Percentiles rank a stretch among this genome's conserved stretches.
Conservation (phyloP, 2,329 filamentous ascomycete genomes). For the Nemania sp. region DNA sequence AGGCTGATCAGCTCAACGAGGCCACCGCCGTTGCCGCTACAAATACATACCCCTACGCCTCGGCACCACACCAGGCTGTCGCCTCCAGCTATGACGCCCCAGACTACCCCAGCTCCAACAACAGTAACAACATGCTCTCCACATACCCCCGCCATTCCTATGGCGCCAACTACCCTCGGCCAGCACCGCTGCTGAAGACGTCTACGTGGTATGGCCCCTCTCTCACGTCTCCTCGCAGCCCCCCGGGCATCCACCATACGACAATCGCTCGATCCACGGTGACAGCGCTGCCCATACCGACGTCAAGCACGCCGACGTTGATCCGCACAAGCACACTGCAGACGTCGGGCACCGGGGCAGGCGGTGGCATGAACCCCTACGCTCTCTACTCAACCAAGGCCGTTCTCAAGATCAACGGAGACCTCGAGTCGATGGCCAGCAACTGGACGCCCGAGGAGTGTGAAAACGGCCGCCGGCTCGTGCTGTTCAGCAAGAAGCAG, state of each 20-base stretch:
- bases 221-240: constrained; percentile 56
- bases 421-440: constrained; percentile 85
- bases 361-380: constrained; percentile 77
- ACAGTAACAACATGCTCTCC: constrained; percentile 63
- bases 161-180: constrained; percentile 61
- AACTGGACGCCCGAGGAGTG: constrained; percentile 87
- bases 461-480: constrained; percentile 82
- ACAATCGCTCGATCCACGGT: constrained; percentile 61
- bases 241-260: constrained; percentile 57
- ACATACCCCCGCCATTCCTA: constrained; percentile 67
- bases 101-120: constrained; percentile 50
- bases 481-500: constrained; percentile 88
- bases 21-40: constrained; percentile 57
- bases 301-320: constrained; percentile 61
- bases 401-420: constrained; percentile 83
- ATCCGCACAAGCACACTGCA: constrained; percentile 69
- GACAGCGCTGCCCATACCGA: constrained; percentile 62
- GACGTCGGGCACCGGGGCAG: constrained; percentile 53
- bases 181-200: constrained; percentile 52
- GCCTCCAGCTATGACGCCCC: constrained; percentile 54
- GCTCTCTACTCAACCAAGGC: constrained; percentile 87
- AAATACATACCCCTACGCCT: constrained; percentile 68
- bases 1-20: constrained; percentile 48
- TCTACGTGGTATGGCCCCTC: constrained; percentile 61
- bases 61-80: constrained; percentile 63